phyloP scores from a whole-genome alignment of 2,329 filamentous ascomycete genomes.

The Canariomyces notabilis region DNA sequence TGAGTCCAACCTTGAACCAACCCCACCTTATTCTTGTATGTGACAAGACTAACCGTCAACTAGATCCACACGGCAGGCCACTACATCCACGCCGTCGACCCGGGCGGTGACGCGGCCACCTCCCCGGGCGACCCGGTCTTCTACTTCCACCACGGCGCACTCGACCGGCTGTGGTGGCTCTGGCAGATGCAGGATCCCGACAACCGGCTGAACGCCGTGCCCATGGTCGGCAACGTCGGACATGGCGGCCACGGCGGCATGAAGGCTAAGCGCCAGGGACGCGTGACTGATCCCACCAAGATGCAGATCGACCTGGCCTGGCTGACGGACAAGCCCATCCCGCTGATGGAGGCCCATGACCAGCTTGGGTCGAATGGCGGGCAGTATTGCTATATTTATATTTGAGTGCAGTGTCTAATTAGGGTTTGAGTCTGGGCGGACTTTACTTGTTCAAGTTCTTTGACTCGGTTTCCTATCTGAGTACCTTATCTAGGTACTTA shows the following conservation, averaged over 20 bases:
- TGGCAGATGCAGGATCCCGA: slow-evolving; percentile 39
- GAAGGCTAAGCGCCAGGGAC: slow-evolving; percentile 5
- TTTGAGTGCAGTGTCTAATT: background rate
- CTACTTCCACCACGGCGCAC: slow-evolving; percentile 36
- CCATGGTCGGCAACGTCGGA: slow-evolving; percentile 11
- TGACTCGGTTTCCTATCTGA: background rate
- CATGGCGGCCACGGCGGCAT: background rate
- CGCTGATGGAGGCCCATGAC: slow-evolving; percentile 8
- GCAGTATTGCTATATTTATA: slow-evolving; percentile 6
- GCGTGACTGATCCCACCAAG: slow-evolving; percentile 5
- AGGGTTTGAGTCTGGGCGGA: background rate
- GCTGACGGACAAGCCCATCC: background rate
- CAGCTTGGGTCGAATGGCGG: slow-evolving; percentile 4
- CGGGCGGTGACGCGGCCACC: slow-evolving; percentile 11
- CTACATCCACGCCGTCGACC: slow-evolving; percentile 17
- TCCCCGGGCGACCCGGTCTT: slow-evolving; percentile 37
- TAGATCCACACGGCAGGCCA: slow-evolving; percentile 31
- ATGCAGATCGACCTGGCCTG: slow-evolving; percentile 5
- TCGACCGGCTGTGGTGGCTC: slow-evolving; percentile 39
- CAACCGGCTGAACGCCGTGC: slow-evolving; percentile 30
- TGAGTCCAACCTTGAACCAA: slow-evolving; percentile 21
- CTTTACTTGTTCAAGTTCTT: background rate
- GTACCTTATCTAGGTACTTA: too few species aligned
- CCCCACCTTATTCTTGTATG: background rate
- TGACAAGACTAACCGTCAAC: slow-evolving; percentile 7